Percentiles rank a stretch among this genome's conserved stretches.
These are phyloP conservation scores for Wickerhamomyces strasburgensis DNA, from an alignment of 805 yeast species.

Conservation along the genomic window DNA sequence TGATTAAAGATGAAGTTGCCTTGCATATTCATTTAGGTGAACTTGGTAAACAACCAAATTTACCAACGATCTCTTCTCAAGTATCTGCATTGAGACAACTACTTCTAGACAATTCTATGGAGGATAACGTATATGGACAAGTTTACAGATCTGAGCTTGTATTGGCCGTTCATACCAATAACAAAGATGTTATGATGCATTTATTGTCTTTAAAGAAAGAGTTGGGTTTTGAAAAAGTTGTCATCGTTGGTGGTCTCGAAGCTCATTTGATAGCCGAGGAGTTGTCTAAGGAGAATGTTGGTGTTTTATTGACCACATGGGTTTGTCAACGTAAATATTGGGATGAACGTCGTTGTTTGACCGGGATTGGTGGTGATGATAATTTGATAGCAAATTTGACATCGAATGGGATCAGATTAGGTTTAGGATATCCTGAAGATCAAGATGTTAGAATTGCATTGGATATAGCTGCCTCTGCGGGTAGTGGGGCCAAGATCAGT, in stretches of 20 bases:
- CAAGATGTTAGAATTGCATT: constrained; percentile 6
- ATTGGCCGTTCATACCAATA: constrained; percentile 6
- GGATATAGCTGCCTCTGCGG: constrained; percentile 5
- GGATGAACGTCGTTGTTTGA: constrained; percentile 9
- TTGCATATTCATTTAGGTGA: constrained; percentile 7
- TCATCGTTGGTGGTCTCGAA: constrained; percentile 6
- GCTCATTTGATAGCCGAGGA: constrained; percentile 4
- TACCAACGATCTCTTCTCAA: constrained; percentile 7
- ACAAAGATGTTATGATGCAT: constrained; percentile 4
- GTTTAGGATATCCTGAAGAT: constrained; percentile 7
- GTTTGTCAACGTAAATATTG: constrained; percentile 8
- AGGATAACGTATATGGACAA: constrained; percentile 3
- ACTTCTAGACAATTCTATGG: neutral
- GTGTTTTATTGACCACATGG: constrained; percentile 7
- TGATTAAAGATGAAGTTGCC: constrained; percentile 5
- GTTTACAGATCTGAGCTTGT: constrained; percentile 6
- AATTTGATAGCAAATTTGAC: constrained; percentile 5
- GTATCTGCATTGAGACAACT: constrained; percentile 2
- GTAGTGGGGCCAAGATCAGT: constrained; percentile 1
- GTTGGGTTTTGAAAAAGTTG: constrained; percentile 2
- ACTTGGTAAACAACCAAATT: constrained; percentile 2
- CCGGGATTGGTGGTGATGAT: constrained; percentile 8
- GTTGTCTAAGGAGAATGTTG: constrained; percentile 2
- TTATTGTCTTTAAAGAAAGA: constrained; percentile 2
- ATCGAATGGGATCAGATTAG: constrained; percentile 2